Evolutionary conservation across 140 eudicot species (phyloP).

Genomic region (Ambrosia hybrid): DNA sequence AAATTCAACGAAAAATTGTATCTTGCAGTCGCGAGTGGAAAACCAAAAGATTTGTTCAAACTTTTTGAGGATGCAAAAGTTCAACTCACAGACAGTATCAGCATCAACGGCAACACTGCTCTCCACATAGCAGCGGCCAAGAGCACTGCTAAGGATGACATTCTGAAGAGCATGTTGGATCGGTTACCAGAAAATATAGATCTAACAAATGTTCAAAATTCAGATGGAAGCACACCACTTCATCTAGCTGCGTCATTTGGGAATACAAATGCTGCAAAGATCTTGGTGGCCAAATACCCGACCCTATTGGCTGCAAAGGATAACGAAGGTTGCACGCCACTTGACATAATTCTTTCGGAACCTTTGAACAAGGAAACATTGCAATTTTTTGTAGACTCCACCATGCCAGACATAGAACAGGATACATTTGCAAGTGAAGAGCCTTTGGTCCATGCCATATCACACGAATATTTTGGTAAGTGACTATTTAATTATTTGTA

Average conservation of each 20-base stretch:
- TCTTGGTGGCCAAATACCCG: not conserved
- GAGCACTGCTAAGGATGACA: not conserved
- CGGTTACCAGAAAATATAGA: too few relatives aligned
- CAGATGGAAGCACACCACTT: slow-evolving; percentile 25
- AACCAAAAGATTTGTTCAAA: too few relatives aligned
- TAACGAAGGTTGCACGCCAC: not conserved
- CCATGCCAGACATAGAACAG: too few relatives aligned
- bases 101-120: not conserved
- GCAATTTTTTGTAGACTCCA: too few relatives aligned
- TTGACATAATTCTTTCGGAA: not conserved
- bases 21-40: too few relatives aligned
- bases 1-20: too few relatives aligned
- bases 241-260: slow-evolving; percentile 17
- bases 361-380: not conserved
- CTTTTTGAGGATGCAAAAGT: not conserved
- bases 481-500: not conserved
- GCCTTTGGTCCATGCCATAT: not conserved
- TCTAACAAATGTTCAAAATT: not conserved
- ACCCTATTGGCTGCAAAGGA: not conserved
- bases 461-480: not conserved
- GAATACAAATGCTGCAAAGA: not conserved
- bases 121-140: slow-evolving; percentile 10
- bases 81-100: not conserved
- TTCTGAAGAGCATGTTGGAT: too few relatives aligned
- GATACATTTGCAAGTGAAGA: too few relatives aligned